Conservation (phyloP, 1,139 yeast species). For the Spencermartinsiella ligniputridi region DNA sequence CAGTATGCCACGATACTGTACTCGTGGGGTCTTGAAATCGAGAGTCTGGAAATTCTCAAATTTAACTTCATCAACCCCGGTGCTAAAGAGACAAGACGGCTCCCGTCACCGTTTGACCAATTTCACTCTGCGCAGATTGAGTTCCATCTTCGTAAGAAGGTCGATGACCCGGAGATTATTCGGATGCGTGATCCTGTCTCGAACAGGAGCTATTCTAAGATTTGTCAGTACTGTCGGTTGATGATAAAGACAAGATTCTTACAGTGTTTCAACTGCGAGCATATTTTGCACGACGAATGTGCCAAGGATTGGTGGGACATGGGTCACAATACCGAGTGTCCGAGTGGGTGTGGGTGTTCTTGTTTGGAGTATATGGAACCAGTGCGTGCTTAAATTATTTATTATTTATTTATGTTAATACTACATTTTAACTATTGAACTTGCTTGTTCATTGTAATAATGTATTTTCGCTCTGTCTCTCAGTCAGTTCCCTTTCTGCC, state of each 20-base stretch:
- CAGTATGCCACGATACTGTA: slow-evolving; percentile 79
- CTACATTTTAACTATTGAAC: neutral
- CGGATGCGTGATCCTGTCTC: slow-evolving; percentile 13
- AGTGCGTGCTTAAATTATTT: neutral
- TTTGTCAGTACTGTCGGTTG: slow-evolving; percentile 60
- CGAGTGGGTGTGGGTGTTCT: slow-evolving; percentile 85
- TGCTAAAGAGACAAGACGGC: neutral
- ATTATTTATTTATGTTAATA: neutral
- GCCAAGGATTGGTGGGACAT: slow-evolving; percentile 76
- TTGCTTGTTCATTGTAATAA: no score
- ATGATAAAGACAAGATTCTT: slow-evolving; percentile 58
- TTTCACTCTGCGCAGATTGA: slow-evolving; percentile 21
- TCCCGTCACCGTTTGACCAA: slow-evolving; percentile 13
- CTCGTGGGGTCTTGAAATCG: slow-evolving; percentile 77
- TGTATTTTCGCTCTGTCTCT: no score
- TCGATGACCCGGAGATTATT: slow-evolving; percentile 19
- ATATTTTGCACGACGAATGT: slow-evolving; percentile 72
- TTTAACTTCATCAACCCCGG: slow-evolving; percentile 45
- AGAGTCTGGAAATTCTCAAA: slow-evolving; percentile 72
- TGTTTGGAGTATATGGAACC: slow-evolving; percentile 14
- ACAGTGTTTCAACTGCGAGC: slow-evolving; percentile 72
- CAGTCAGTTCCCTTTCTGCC: no score
- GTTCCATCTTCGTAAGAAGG: slow-evolving; percentile 31
- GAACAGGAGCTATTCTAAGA: slow-evolving; percentile 19
- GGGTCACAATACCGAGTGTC: slow-evolving; percentile 56